These are phyloP conservation scores for Sarocladium oryzae DNA, from an alignment of 2,329 filamentous ascomycete genomes.

Conservation along the genomic window DNA sequence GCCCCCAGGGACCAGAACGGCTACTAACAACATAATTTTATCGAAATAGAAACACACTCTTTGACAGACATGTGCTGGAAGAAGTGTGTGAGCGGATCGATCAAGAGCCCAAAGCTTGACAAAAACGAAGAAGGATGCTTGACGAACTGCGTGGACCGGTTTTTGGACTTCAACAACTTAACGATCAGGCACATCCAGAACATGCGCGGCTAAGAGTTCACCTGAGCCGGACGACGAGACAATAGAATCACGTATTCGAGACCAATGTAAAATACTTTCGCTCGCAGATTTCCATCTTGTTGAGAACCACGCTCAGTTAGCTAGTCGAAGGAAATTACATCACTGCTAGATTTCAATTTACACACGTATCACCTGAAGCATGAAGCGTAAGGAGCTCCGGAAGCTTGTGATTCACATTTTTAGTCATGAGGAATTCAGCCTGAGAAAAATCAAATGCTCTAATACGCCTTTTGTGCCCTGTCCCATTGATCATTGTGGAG, in stretches of 20 bases:
- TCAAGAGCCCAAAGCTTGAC: conserved; percentile 68
- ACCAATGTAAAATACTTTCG: conserved; percentile 6
- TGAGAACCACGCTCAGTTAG: no score
- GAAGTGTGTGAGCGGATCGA: conserved; percentile 76
- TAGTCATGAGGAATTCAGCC: conserved; percentile 9
- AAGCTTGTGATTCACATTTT: conserved; percentile 9
- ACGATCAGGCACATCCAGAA: conserved; percentile 80
- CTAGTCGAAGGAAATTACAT: no score
- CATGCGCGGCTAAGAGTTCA: conserved; percentile 30
- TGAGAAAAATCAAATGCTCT: conserved; percentile 25
- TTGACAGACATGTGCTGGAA: conserved; percentile 80
- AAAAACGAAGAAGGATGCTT: conserved; percentile 75
- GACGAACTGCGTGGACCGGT: conserved; percentile 88
- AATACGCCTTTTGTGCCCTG: conserved; percentile 29
- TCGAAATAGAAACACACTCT: conserved; percentile 41
- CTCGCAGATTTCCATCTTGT: no score
- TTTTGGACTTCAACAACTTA: conserved; percentile 79
- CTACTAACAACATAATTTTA: conserved; percentile 10
- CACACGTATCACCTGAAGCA: no score
- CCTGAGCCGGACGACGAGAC: no score
- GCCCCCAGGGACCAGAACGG: no score
- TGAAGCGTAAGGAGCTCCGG: no score
- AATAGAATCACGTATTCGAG: neutral
- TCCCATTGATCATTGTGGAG: conserved; percentile 17
- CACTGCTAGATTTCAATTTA: no score